Evolutionary conservation across 2,329 filamentous ascomycete species (phyloP).

Genomic region (Clonostachys rosea): DNA sequence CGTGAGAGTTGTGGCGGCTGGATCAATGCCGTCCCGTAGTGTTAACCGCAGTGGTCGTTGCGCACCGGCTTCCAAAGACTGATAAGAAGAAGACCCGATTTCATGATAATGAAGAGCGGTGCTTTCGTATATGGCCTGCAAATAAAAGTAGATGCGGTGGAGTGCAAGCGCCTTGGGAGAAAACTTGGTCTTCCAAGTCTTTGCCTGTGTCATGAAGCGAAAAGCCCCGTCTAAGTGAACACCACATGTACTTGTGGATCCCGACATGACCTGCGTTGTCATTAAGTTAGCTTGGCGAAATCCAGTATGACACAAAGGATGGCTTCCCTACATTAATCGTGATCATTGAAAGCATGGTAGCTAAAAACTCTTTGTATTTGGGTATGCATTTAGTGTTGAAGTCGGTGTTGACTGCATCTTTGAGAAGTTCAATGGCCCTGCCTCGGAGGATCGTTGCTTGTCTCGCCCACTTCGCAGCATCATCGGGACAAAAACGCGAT

Average conservation of each 20-base stretch:
- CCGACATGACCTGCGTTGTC: conserved; percentile 8
- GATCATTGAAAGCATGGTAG: conserved; percentile 18
- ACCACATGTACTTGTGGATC: conserved; percentile 9
- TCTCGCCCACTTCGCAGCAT: conserved; percentile 8
- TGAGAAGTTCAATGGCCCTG: conserved; percentile 11
- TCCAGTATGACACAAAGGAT: not conserved
- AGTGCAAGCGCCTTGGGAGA: conserved; percentile 5
- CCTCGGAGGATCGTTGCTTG: conserved; percentile 5
- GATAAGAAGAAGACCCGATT: not conserved
- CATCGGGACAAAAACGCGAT: conserved; percentile 4
- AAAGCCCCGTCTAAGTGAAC: conserved; percentile 8
- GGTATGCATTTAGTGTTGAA: conserved; percentile 5
- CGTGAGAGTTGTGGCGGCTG: not conserved
- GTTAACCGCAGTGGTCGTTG: not conserved
- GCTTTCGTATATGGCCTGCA: conserved; percentile 10
- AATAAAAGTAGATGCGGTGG: conserved; percentile 12
- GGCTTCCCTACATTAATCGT: conserved; percentile 12
- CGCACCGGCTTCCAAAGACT: not conserved
- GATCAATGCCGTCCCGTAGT: no score
- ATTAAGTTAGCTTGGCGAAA: not conserved
- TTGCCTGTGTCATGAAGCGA: conserved; percentile 6
- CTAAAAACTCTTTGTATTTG: conserved; percentile 18
- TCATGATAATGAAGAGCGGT: conserved; percentile 2
- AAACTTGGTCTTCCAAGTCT: conserved; percentile 4
- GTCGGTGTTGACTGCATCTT: conserved; percentile 10